Conservation (phyloP, 805 yeast genomes). For the Kockiozyma suomiensis region DNA sequence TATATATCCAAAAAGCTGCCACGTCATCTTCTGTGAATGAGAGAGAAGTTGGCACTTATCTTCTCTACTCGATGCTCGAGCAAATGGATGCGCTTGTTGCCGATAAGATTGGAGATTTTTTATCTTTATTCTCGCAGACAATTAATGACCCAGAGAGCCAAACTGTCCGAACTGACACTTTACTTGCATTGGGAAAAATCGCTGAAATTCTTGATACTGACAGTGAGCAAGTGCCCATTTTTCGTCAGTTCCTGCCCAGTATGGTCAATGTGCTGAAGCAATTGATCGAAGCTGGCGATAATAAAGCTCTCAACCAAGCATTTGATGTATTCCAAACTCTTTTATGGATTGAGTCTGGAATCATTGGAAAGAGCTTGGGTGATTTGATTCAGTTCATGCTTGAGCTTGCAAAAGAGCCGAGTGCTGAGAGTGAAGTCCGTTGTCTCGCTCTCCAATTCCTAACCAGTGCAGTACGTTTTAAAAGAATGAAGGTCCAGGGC, state of each 20-base stretch:
- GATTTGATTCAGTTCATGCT: constrained; percentile 71
- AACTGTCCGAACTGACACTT: constrained; percentile 80
- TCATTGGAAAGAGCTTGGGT: constrained; percentile 74
- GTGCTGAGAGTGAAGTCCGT: constrained; percentile 77
- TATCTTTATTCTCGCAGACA: constrained; percentile 69
- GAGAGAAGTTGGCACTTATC: constrained; percentile 82
- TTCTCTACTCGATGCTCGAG: constrained; percentile 77
- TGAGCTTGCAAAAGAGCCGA: constrained; percentile 60
- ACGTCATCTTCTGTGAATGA: constrained; percentile 57
- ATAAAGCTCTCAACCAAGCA: constrained; percentile 68
- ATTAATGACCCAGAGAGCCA: constrained; percentile 61
- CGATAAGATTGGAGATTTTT: constrained; percentile 64
- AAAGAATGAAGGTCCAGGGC: constrained; percentile 76
- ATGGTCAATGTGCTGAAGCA: constrained; percentile 81
- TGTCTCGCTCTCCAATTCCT: constrained; percentile 82
- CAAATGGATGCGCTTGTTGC: constrained; percentile 59
- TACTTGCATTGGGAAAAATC: constrained; percentile 69
- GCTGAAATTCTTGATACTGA: constrained; percentile 53
- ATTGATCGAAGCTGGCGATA: constrained; percentile 69
- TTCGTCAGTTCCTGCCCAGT: constrained; percentile 69
- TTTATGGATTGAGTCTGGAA: constrained; percentile 70
- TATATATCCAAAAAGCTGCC: constrained; percentile 68
- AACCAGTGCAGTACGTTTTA: constrained; percentile 73
- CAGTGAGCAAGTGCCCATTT: constrained; percentile 55
- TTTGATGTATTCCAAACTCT: constrained; percentile 86